Base-by-base conservation (phyloP, 768 basidiomycete species). In the Crassisporium funariophilum region DNA sequence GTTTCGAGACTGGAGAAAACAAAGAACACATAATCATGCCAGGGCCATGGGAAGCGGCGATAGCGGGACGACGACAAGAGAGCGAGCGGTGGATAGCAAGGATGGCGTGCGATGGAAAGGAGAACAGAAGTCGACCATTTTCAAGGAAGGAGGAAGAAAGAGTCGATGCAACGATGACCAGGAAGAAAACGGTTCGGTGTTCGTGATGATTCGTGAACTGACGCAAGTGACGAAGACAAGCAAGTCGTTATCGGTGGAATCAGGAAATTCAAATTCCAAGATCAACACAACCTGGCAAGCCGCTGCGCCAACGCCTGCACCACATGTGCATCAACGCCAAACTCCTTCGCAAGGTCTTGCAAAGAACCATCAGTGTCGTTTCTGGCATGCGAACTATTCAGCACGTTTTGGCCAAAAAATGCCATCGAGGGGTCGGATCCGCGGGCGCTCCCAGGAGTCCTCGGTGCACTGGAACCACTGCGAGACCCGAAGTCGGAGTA, bases 241-340 rank as follows among this genome's bases (percentile, higher is more conserved):
- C 29, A 10, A 3, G n/a, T n/a, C n/a, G n/a, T n/a, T n/a, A n/a
- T n/a, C n/a, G n/a, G 5, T 11, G 29, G n/a, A 31, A 11, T 31
- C 10, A 31, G 9, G 11, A 29, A 22, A 19, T 41, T n/a, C 33
- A 16, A 17, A 24, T 4, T 9, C 6, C 11, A 25, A n/a, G 27
- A 29, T 50, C 47, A 61, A 19, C 46, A 41, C 27, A 63, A 42
- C 17, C 44, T 52, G 33, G 52, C 63, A 29, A 88, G 69, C 40
- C 85, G 75, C 50, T 84, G 81, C 31, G 78, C 82, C 35, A 88
- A 74, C 3, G 83, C 83, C 57, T 86, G 78, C 35, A 88, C 79
- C 20, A 88, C 60, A 34, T 82, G 74, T 23, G 86, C 70, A 44
- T 86, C 82, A 16, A 88, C 74, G n/a, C 86, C 86, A 50, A 88